Evolutionary conservation across 2,329 filamentous ascomycete genomes (phyloP), one percentile per base, ranked within the genome.

Genomic region (Sporothrix inflata): DNA sequence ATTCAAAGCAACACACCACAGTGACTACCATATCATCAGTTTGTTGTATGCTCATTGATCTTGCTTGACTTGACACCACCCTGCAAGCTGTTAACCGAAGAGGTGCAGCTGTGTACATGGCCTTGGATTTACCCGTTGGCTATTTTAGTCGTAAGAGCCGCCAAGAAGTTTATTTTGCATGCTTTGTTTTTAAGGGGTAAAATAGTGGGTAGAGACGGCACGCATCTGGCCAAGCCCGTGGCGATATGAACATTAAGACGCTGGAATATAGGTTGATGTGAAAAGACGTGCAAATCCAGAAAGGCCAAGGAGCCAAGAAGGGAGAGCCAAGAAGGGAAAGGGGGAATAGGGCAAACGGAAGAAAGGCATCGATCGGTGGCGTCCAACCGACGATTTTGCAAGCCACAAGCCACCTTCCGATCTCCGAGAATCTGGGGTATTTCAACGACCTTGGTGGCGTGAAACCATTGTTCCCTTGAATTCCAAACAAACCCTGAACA

Each of bases 151-250:
- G 57, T 6, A 65, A 63, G 38, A 42, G 60, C 38, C 60, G 60
- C 60, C 60, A 65, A 65, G 60, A 24, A 27, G 38, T 11, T 16
- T 45, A 27, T 27, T 27, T 45, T 16, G 21, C 34, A 24, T 40
- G 57, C 57, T n/a, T 19, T n/a, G n/a, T n/a, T n/a, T n/a, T n/a
- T n/a, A n/a, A n/a, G n/a, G 21, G n/a, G 34, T 24, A 2, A 42
- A 19, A 21, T 21, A 4, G 24, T 4, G 8, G 14, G 6, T 6
- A 21, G 7, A 40, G 34, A 24, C 57, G 57, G 57, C n/a, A 42
- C 34, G 38, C 34, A 14, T 63, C 34, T 63, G 34, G 57, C 57
- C 57, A 63, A 65, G 60, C n/a, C 60, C 60, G 60, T 24, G 12
- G 14, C 21, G 38, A 27, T 27, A 65, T 45, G 38, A 63, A 4